Evolutionary conservation across 2,329 filamentous ascomycete genomes (phyloP).

Genomic region (Aspergillus novoparasiticus): DNA sequence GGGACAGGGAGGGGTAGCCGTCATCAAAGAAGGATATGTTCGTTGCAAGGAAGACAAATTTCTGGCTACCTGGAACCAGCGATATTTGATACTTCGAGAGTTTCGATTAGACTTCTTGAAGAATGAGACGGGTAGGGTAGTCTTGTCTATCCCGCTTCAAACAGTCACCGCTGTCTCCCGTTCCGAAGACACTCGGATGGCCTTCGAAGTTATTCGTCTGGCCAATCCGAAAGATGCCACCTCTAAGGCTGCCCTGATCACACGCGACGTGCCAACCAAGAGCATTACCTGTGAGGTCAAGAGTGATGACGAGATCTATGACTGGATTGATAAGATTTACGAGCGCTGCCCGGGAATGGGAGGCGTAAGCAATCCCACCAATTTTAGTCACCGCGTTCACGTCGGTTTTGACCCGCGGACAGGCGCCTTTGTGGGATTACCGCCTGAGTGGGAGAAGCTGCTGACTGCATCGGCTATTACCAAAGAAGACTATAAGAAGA

Average conservation of each 20-base stretch:
- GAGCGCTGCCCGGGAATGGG: constrained; percentile 96
- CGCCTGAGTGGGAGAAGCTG: constrained; percentile 95
- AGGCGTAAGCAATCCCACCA: constrained; percentile 96
- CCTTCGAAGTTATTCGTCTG: constrained; percentile 86
- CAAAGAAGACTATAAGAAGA: constrained; percentile 97
- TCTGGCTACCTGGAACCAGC: constrained; percentile 84
- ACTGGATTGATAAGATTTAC: constrained; percentile 98
- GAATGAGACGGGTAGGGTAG: constrained; percentile 81
- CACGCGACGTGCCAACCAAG: constrained; percentile 78
- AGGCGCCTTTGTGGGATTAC: constrained; percentile 90
- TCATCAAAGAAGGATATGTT: constrained; percentile 67
- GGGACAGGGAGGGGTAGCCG: constrained; percentile 67
- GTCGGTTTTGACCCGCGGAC: constrained; percentile 96
- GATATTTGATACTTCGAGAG: constrained; percentile 88
- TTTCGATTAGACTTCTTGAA: constrained; percentile 95
- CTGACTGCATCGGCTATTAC: constrained; percentile 96
- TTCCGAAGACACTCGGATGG: constrained; percentile 86
- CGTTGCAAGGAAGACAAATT: constrained; percentile 76
- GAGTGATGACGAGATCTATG: constrained; percentile 93
- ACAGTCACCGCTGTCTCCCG: constrained; percentile 89
- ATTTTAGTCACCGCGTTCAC: constrained; percentile 95
- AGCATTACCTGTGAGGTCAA: constrained; percentile 92
- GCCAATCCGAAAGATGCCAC: constrained; percentile 62
- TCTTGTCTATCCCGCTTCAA: constrained; percentile 80
- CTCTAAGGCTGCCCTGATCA: constrained; percentile 69